Base-by-base conservation (phyloP, 768 basidiomycete species). In the Pulveroboletus sp. region DNA sequence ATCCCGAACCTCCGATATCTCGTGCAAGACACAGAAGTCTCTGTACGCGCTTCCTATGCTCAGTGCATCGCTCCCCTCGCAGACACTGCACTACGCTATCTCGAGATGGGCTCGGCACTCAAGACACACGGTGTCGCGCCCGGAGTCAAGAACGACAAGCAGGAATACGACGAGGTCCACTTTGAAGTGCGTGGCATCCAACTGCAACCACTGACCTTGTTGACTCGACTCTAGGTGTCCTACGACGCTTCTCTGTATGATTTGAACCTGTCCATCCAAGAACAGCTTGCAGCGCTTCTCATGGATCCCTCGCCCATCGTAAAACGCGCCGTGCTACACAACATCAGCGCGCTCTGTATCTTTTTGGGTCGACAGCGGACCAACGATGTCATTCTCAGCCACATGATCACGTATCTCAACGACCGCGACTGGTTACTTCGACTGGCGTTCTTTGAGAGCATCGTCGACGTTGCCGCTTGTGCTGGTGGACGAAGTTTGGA, bases 401-500 rank as follows among this genome's bases (percentile, higher is more conserved):
- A 95, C 70, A 72, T 94, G 85, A 73, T 94, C 74, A 79, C 90
- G 21, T 84, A 87, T 64, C 69, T 87, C 51, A 93, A 95, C 59
- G 91, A 95, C 60, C 76, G 90, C 16, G 94, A 97, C 64, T 98
- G 97, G 95, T 69, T 87, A 14, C 69, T 98, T 43, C 80, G 97
- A 2, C 82, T 84, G 59, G 90, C 90, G 0, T 99, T 98, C 68
- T 97, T 97, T 60, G 94, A 95, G 63, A 89, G 89, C 51, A 92
- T 97, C 24, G 91, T 97, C 17, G 94, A 92, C 52, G 93, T 99
- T 1, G 94, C 94, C 6, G 90, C 89, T 1, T 95, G 91, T 69
- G 91, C 94, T 4, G 94, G 94, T 1, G 87, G 89, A 25, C 74
- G 86, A 49, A 94, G 91, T 56, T 63, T 98, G 58, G 97, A 98